Conservation (phyloP, 192 early-diverging fungal genomes). For the Kickxella alabastrina region DNA sequence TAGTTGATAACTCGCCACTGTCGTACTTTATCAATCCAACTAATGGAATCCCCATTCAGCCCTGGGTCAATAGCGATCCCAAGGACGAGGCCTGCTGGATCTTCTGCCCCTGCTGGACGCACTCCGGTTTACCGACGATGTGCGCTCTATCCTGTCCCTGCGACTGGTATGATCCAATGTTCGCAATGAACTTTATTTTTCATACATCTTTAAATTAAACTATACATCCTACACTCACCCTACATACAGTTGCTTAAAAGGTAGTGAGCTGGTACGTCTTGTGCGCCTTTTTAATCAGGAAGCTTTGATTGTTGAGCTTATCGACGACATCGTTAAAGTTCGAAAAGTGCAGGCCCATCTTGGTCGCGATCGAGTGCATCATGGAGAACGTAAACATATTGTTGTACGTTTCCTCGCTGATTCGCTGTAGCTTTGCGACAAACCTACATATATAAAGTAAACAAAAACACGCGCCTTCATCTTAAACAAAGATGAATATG, state of each 20-base stretch:
- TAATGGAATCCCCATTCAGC: slow-evolving; percentile 68
- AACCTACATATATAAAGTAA: slow-evolving; percentile 22
- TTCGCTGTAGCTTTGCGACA: slow-evolving; percentile 57
- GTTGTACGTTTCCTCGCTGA: slow-evolving; percentile 57
- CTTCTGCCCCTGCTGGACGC: slow-evolving; percentile 61
- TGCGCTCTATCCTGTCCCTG: slow-evolving; percentile 55
- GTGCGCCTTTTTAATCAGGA: slow-evolving; percentile 67
- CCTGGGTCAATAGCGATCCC: slow-evolving; percentile 67
- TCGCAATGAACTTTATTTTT: background rate
- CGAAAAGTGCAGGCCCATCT: slow-evolving; percentile 52
- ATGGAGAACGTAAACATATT: slow-evolving; percentile 68
- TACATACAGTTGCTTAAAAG: slow-evolving; percentile 12
- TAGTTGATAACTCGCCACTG: slow-evolving; percentile 71
- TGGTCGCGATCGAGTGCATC: slow-evolving; percentile 56
- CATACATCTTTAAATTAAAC: too few species aligned
- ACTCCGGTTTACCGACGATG: slow-evolving; percentile 58
- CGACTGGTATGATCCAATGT: slow-evolving; percentile 25
- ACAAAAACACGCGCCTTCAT: too few species aligned
- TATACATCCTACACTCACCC: too few species aligned
- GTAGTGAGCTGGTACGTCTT: slow-evolving; percentile 59
- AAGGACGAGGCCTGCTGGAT: slow-evolving; percentile 60
- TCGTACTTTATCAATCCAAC: slow-evolving; percentile 69
- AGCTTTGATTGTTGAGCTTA: slow-evolving; percentile 69
- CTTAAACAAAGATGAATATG: background rate
- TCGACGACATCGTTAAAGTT: slow-evolving; percentile 69